Conservation (phyloP, 345 rosid genomes). For the Lagerstroemia speciosa region DNA sequence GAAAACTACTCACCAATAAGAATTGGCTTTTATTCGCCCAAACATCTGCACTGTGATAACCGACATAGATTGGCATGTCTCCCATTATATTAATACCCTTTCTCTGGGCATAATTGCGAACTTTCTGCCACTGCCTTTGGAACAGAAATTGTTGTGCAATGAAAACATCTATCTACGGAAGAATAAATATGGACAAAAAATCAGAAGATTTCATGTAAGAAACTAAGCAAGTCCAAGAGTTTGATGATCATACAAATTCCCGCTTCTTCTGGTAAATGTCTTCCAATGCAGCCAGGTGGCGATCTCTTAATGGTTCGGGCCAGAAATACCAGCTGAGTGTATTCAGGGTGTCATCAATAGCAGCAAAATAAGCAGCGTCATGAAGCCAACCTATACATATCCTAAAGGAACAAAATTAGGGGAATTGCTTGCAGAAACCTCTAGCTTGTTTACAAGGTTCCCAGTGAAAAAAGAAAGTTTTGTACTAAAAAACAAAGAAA, state of each 20-base stretch:
- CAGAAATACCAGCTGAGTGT: conserved; percentile 75
- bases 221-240: background rate
- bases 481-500: background rate
- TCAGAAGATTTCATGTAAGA: background rate
- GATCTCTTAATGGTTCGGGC: conserved; percentile 72
- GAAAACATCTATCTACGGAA: conserved; percentile 66
- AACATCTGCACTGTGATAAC: conserved; percentile 95
- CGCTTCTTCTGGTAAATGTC: conserved; percentile 59
- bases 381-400: conserved; percentile 78
- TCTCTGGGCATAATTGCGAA: conserved; percentile 51
- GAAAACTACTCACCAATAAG: conserved; percentile 51
- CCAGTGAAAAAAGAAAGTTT: background rate
- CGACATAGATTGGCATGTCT: conserved; percentile 97
- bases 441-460: background rate
- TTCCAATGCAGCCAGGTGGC: conserved; percentile 87
- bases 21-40: conserved; percentile 94
- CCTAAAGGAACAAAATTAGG: conserved; percentile 4
- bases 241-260: conserved; percentile 53
- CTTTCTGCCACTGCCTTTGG: conserved; percentile 93
- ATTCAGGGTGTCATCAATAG: conserved; percentile 52
- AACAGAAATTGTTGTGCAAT: conserved; percentile 86
- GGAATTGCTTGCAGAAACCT: background rate
- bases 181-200: conserved; percentile 8
- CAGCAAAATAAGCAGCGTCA: conserved; percentile 96
- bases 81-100: conserved; percentile 92